Evolutionary conservation across 75 land plant species (phyloP).

Genomic region (Sequoiadendron giganteum): DNA sequence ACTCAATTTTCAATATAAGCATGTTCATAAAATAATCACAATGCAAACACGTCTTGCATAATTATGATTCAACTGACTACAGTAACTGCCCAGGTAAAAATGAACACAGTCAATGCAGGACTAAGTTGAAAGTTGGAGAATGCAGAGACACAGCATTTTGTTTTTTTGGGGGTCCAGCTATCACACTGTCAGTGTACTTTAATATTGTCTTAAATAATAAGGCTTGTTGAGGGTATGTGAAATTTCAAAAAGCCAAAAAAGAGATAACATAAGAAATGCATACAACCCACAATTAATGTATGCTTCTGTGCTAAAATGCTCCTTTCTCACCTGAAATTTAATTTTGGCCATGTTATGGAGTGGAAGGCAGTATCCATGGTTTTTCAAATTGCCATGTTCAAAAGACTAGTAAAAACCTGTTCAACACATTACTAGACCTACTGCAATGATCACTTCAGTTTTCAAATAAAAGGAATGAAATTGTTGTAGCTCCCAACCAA

Average conservation of each 20-base stretch:
- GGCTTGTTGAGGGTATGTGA: not conserved
- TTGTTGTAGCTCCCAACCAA: not conserved
- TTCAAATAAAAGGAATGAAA: not conserved
- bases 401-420: not conserved
- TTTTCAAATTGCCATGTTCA: not conserved
- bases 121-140: not conserved
- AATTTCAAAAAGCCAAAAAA: not conserved
- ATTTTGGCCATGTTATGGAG: not conserved
- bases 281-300: not conserved
- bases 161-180: not conserved
- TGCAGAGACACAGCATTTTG: not conserved
- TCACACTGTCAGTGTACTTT: not conserved
- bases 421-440: not conserved
- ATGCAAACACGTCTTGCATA: not conserved
- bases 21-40: conserved; percentile 4
- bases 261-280: no score
- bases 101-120: not conserved
- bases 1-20: not conserved
- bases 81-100: not conserved
- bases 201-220: not conserved
- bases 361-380: not conserved
- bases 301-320: not conserved
- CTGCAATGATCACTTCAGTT: not conserved
- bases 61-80: not conserved
- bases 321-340: not conserved